phyloP scores from a whole-genome alignment of 1,284 basidiomycete species.

The Naganishia cerealis region DNA sequence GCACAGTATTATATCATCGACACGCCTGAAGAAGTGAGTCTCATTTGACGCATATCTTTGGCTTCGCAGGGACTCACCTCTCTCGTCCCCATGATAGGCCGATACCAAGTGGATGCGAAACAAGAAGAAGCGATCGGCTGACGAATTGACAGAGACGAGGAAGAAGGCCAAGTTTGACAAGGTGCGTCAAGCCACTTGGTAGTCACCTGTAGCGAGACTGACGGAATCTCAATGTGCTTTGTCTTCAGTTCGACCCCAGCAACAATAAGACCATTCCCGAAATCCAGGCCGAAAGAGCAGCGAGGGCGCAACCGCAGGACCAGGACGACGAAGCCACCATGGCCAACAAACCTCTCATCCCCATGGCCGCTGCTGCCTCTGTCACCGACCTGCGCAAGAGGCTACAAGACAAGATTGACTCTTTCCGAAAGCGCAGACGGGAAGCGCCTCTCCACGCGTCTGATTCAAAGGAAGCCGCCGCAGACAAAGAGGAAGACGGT shows the following conservation, averaged over 20 bases:
- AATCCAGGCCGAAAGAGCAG: slow-evolving; percentile 50
- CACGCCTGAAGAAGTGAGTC: slow-evolving; percentile 62
- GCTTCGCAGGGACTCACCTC: slow-evolving; percentile 18
- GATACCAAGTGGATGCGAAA: slow-evolving; percentile 83
- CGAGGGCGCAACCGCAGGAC: slow-evolving; percentile 44
- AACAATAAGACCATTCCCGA: slow-evolving; percentile 81
- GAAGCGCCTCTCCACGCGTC: slow-evolving; percentile 47
- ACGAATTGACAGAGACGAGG: slow-evolving; percentile 79
- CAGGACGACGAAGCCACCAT: slow-evolving; percentile 39
- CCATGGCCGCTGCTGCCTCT: slow-evolving; percentile 68
- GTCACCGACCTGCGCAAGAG: slow-evolving; percentile 74
- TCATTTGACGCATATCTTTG: not conserved
- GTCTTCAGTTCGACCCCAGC: slow-evolving; percentile 75
- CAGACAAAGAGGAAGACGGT: slow-evolving; percentile 32
- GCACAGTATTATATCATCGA: slow-evolving; percentile 81
- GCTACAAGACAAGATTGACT: slow-evolving; percentile 72
- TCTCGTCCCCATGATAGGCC: slow-evolving; percentile 39
- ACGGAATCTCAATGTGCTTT: not conserved
- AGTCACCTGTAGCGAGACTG: not conserved
- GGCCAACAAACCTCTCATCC: slow-evolving; percentile 51
- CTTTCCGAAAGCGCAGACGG: slow-evolving; percentile 61
- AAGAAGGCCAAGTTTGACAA: slow-evolving; percentile 81
- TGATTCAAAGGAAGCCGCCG: slow-evolving; percentile 36
- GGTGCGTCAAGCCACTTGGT: slow-evolving; percentile 56
- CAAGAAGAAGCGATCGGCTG: slow-evolving; percentile 78